Evolutionary conservation across 306 rosid genomes (phyloP).

Genomic region (Abrus precatorius): DNA sequence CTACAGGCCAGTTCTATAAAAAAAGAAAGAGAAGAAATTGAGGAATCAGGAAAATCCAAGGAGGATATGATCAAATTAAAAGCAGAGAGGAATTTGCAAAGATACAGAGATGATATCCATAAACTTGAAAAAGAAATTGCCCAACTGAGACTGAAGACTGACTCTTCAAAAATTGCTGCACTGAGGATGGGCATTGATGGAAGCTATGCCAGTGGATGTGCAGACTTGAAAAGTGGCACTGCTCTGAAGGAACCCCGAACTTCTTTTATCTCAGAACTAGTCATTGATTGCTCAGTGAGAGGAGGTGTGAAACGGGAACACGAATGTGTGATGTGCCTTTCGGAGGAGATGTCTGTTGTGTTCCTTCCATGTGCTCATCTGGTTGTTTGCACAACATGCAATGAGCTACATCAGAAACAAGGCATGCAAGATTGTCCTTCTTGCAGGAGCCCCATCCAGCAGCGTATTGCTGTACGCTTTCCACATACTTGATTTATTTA

Average conservation of each 20-base stretch:
- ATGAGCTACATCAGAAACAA: conserved; percentile 86
- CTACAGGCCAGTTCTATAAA: conserved; percentile 59
- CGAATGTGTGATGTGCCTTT: conserved; percentile 94
- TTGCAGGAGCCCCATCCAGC: conserved; percentile 82
- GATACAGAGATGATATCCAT: conserved; percentile 73
- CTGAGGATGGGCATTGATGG: conserved; percentile 78
- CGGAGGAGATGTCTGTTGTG: conserved; percentile 88
- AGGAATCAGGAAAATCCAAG: conserved; percentile 68
- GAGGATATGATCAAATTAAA: conserved; percentile 67
- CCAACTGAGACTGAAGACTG: conserved; percentile 72
- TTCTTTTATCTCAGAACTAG: conserved; percentile 56
- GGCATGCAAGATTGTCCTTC: conserved; percentile 95
- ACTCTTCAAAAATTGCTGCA: conserved; percentile 84
- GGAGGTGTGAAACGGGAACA: conserved; percentile 79
- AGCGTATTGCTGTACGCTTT: conserved; percentile 77
- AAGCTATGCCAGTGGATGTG: conserved; percentile 61
- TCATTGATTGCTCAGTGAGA: conserved; percentile 52
- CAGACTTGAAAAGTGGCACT: conserved; percentile 52
- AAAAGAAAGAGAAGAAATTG: conserved; percentile 80
- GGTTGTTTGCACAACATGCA: conserved; percentile 89
- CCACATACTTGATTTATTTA: conserved; percentile 52
- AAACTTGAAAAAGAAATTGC: conserved; percentile 81
- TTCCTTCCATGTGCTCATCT: conserved; percentile 90
- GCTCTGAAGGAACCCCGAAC: conserved; percentile 48
- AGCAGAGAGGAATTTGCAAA: conserved; percentile 71